These are phyloP conservation scores for Chrysoporthe deuterocubensis DNA, from an alignment of 2,329 filamentous ascomycete species.

Conservation along the genomic window DNA sequence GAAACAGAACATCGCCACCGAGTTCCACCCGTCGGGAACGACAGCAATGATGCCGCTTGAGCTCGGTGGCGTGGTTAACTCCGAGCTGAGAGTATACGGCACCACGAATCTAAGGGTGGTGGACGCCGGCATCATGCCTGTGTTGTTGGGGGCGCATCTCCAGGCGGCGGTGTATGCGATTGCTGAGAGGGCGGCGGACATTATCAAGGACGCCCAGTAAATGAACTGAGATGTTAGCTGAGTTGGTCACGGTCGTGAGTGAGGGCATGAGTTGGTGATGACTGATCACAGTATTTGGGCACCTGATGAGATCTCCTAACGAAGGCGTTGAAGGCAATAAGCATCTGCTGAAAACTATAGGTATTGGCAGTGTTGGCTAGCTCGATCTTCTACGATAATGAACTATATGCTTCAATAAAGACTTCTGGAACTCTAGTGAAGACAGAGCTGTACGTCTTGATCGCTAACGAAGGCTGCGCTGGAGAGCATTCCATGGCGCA, in stretches of 20 bases:
- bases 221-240: background rate
- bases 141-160: constrained; percentile 50
- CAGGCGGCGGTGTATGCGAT: constrained; percentile 57
- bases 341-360: background rate
- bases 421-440: too few relatives aligned
- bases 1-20: constrained; percentile 31
- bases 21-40: constrained; percentile 34
- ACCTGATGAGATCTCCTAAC: background rate
- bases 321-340: background rate
- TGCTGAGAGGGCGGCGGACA: constrained; percentile 48
- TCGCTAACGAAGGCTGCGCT: too few relatives aligned
- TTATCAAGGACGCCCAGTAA: constrained; percentile 31
- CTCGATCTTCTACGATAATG: too few relatives aligned
- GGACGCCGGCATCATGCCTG: constrained; percentile 52
- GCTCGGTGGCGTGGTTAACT: constrained; percentile 48
- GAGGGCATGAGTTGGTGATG: background rate
- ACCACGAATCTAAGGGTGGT: constrained; percentile 49
- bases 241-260: background rate
- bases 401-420: too few relatives aligned
- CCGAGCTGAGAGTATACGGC: constrained; percentile 50
- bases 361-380: background rate
- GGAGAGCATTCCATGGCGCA: too few relatives aligned
- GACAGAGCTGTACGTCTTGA: too few relatives aligned
- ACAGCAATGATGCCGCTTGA: constrained; percentile 28
- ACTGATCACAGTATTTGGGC: background rate